Conservation (phyloP, 345 rosid species). For the Melaleuca quinquenervia region DNA sequence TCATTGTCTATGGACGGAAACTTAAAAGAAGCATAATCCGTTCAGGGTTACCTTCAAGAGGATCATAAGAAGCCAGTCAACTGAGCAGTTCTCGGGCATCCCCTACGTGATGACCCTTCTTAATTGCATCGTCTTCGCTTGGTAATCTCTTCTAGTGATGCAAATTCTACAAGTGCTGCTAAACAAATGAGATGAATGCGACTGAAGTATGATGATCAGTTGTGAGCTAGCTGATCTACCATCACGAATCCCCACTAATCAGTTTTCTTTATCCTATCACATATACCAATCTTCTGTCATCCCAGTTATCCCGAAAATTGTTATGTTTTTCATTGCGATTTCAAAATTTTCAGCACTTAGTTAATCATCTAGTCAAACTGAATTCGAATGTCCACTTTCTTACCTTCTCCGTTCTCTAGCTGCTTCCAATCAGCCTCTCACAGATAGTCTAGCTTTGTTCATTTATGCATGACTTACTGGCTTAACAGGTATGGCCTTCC, state of each 20-base stretch:
- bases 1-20: not conserved
- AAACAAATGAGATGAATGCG: not conserved
- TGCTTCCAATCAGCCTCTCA: not conserved
- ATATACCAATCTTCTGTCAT: not conserved
- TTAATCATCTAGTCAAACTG: not conserved
- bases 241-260: not conserved
- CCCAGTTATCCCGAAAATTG: not conserved
- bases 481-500: constrained; percentile 30
- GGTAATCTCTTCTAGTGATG: constrained; percentile 7
- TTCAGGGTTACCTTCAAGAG: constrained; percentile 22
- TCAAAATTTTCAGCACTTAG: not conserved
- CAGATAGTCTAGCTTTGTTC: not conserved
- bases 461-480: not conserved
- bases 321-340: not conserved
- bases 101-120: constrained; percentile 27
- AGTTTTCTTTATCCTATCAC: not conserved
- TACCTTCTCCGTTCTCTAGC: not conserved
- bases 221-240: not conserved
- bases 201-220: not conserved
- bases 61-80: constrained; percentile 16
- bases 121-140: constrained; percentile 30
- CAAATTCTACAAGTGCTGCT: not conserved
- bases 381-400: not conserved
- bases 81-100: constrained; percentile 25
- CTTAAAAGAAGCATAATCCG: not conserved